Base-by-base conservation (phyloP, 1,139 yeast species). In the Sugiyamaella pinicola region DNA sequence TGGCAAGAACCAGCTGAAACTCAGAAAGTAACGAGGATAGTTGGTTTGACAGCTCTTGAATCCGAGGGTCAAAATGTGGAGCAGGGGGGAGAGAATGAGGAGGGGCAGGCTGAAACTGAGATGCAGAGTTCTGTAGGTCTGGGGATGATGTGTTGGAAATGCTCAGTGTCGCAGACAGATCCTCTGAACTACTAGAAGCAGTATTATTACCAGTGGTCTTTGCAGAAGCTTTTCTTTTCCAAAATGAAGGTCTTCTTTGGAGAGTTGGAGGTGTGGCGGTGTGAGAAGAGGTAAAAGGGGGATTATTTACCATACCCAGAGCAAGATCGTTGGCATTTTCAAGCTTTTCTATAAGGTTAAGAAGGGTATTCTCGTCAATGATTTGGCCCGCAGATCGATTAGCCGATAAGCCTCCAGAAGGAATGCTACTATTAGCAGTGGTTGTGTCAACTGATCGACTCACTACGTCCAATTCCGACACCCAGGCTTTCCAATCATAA, bases 401-500 rank as follows among this genome's bases (percentile, higher is more conserved):
- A n/a, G 15, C 26, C 24, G 17, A 15, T 17, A 13, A 49, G 31
- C 5, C 33, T 34, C 34, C 28, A 15, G 47, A 42, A 10, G 39
- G 31, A 9, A 21, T 41, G 22, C 26, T 21, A 10, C 41, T 38
- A 41, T 28, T 29, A 7, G 44, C 44, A 2, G 34, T 15, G n/a
- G 53, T 17, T 4, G 46, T 39, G 10, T 40, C 53, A 9, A 29
- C 47, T 1, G 49, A 18, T n/a, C 47, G 26, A 17, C 47, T 49
- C 17, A 46, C 17, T n/a, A 44, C 71, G 61, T 84, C 83, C 59
- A 90, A 79, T 0, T 96, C 96, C 47, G 82, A 78, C 8, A 87
- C 81, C 99, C 99, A 93, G 8, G 82, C 77, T 42, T 81, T 78
- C 76, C 90, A 93, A 60, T 87, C 93, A 3, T 76, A 74, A 13